Evolutionary conservation across 2,329 filamentous ascomycete species (phyloP), one percentile per base, ranked within the genome.

Genomic region (Penicillium sp.): DNA sequence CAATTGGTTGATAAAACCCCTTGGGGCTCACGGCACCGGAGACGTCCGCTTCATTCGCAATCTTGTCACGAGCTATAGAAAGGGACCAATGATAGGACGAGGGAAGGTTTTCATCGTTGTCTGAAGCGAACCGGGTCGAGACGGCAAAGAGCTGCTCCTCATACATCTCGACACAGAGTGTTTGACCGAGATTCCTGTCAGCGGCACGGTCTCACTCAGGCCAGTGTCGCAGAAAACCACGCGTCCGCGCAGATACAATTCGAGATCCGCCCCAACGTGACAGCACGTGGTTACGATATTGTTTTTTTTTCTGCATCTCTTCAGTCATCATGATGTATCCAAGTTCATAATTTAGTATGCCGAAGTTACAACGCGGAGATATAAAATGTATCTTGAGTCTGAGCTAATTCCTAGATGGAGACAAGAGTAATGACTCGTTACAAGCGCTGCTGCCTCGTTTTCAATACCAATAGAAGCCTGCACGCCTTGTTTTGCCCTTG

Each of bases 161-260:
- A 54, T 88, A 77, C 16, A 91, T 81, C 55, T 88, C 86, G 63
- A 92, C 90, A 54, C 83, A 87, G n/a, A 89, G 76, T 0, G 83
- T 85, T 10, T 80, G 81, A 6, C 85, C 85, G 29, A 90, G 77
- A 42, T 88, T 86, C 16, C 53, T 55, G 26, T 53, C 58, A 2
- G 55, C 51, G 10, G 55, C 46, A 18, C 45, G 48, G 12, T 60
- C 54, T 7, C n/a, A n/a, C n/a, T n/a, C n/a, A n/a, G n/a, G n/a
- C n/a, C n/a, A n/a, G n/a, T n/a, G n/a, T n/a, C n/a, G n/a, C n/a
- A 61, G 47, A 2, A 42, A 4, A 9, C 21, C 39, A 42, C 39
- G 39, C n/a, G 23, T 42, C 2, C 26, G 26, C 8, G 26, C 26
- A 28, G 26, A 28, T 28, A 28, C 4, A 5, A 28, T 4, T 28